Base-by-base conservation (phyloP, 441 rosid species). In the Populus trichocarpa region DNA sequence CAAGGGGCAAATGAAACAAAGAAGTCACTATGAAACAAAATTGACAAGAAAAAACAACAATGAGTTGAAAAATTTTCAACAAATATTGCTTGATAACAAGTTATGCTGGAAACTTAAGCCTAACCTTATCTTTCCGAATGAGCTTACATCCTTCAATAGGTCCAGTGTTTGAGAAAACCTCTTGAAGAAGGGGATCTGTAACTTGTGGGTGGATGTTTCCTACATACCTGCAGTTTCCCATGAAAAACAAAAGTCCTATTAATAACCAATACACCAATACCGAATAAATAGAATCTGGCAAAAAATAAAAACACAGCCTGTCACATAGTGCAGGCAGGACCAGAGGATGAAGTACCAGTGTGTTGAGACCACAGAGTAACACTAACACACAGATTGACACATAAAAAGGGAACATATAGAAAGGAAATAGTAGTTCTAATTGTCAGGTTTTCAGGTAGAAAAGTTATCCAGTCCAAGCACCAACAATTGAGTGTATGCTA, bases 131-230 rank as follows among this genome's bases (percentile, higher is more conserved):
- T 73, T 90, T 90, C 75, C 85, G 89, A 57, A 89, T 87, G 66
- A 89, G 87, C 78, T 90, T 90, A 77, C 92, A 88, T 40, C 92
- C 90, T 83, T 89, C 94, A 23, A 90, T 74, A n/a, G 83, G 87
- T 77, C 94, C 92, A 8, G 92, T 83, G 72, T 78, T 87, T 59
- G 85, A 75, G 79, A 89, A 90, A 83, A 90, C 89, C 81, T 89
- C 89, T 79, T 89, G 89, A 74, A 90, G 89, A 66, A 90, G 89
- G n/a, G 86, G 82, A 59, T 89, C 90, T 18, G 90, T 86, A 53
- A 88, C 94, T 83, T 87, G 89, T 6, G 92, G 85, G 63, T 90
- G 94, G 81, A 90, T 90, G 77, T 90, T 90, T 53, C 94, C 94
- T 0, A 89, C 90, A 77, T 87, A 90, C 76, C 94, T 90, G 78